Evolutionary conservation across 2,329 filamentous ascomycete genomes (phyloP).

Genomic region (Pestalotiopsis sp.): DNA sequence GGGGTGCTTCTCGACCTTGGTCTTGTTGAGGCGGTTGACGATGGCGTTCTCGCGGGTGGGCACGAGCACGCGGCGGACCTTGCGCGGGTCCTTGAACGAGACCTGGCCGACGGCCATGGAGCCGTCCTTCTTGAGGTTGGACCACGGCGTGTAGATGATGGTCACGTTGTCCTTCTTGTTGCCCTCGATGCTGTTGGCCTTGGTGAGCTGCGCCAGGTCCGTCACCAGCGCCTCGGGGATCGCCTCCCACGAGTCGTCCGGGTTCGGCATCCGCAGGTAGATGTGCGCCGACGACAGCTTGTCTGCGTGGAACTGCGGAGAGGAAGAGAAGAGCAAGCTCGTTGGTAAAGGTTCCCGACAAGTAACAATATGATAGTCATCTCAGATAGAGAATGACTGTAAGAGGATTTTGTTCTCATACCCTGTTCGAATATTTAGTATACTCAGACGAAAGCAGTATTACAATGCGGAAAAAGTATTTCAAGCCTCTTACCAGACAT

Average conservation of each 20-base stretch:
- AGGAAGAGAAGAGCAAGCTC: background rate
- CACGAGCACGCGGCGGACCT: conserved; percentile 83
- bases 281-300: conserved; percentile 97
- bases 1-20: conserved; percentile 83
- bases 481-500: conserved; percentile 74
- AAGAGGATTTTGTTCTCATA: conserved; percentile 3
- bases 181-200: conserved; percentile 98
- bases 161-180: conserved; percentile 99
- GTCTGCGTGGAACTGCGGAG: conserved; percentile 85
- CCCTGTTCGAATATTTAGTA: conserved; percentile 1
- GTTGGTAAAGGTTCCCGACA: background rate
- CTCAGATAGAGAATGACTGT: background rate
- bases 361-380: background rate
- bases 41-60: conserved; percentile 82
- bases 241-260: conserved; percentile 77
- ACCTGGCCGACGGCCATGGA: conserved; percentile 96
- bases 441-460: conserved; percentile 8
- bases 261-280: conserved; percentile 80
- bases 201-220: conserved; percentile 96
- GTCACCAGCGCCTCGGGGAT: conserved; percentile 75
- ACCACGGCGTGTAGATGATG: conserved; percentile 96
- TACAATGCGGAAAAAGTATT: conserved; percentile 24
- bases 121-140: conserved; percentile 92
- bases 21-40: conserved; percentile 98
- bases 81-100: conserved; percentile 86